Evolutionary conservation across 345 rosid genomes (phyloP), one percentile per base, ranked within the genome.

Genomic region (Hibiscus syriacus): DNA sequence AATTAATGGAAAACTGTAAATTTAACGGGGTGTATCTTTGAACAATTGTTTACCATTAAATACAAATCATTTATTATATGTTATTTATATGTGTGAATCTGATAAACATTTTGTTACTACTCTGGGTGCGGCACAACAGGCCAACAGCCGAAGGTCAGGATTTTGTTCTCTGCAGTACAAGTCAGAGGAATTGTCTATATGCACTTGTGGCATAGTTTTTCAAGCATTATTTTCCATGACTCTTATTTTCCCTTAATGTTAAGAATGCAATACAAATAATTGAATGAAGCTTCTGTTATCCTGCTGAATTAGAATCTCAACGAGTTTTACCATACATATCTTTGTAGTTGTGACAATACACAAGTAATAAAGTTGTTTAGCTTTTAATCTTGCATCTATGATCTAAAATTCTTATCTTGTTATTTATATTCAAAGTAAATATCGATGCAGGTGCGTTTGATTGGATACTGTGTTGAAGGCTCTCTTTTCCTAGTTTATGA

Each of bases 381-480:
- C 20, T 43, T 63, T 43, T 38, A n/a, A 38, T 41, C 27, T 41
- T 39, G 14, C 34, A 23, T 14, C 17, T 62, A 2, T 13, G 52
- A 23, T 19, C 22, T 41, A 62, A 6, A 61, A 5, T 34, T 62
- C 19, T 14, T 62, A 22, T 62, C 39, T 62, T 61, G 20, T 39
- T 11, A 6, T 39, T 54, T 67, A 38, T 67, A 25, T 36, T 19
- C 43, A 16, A 22, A 67, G 46, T 23, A 27, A 60, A 20, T 14
- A 32, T 27, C 32, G 1, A 7, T 80, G 71, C 72, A 94, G 98
- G 96, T 94, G 69, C 95, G 96, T 2, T 59, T 91, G 76, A 89
- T 94, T 43, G 99, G 99, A 63, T 91, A 89, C 71, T 94, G 99
- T 77, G 93, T 89, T 26, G 97, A 94, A 74, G 90, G 92, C 56